Evolutionary conservation across 805 yeast genomes (phyloP).

Genomic region (Maudiozyma turicensis): DNA sequence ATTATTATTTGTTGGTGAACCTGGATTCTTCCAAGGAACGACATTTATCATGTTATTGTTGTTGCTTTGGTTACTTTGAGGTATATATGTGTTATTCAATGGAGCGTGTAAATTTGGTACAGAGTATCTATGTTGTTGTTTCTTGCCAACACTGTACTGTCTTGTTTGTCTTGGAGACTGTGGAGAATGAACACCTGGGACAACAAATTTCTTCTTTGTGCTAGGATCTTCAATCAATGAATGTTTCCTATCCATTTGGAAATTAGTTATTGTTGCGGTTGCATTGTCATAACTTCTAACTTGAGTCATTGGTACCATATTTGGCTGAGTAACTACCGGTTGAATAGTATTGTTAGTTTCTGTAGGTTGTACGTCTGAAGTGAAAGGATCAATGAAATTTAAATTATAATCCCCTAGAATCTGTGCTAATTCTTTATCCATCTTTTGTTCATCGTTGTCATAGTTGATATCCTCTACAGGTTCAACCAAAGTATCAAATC

Average conservation of each 20-base stretch:
- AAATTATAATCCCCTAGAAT: conserved; percentile 20
- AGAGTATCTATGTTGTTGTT: conserved; percentile 20
- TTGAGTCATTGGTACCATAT: background rate
- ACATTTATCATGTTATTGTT: conserved; percentile 5
- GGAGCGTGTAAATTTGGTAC: conserved; percentile 20
- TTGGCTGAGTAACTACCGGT: background rate
- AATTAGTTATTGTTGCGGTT: background rate
- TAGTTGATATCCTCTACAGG: background rate
- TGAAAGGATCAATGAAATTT: conserved; percentile 8
- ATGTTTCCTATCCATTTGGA: background rate
- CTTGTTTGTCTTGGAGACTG: conserved; percentile 4
- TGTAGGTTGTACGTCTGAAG: background rate
- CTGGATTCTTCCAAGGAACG: conserved; percentile 9
- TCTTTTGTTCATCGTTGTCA: conserved; percentile 5
- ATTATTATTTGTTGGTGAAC: background rate
- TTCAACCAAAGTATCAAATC: background rate
- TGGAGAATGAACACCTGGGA: conserved; percentile 1
- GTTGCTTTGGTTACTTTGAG: conserved; percentile 7
- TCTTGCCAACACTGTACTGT: conserved; percentile 18
- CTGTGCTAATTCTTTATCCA: conserved; percentile 17
- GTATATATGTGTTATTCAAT: conserved; percentile 14
- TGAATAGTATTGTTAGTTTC: background rate
- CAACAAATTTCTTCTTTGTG: background rate
- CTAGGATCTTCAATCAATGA: background rate
- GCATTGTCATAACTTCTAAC: background rate